Base-by-base conservation (phyloP, 75 land plant species). In the Pseudotsuga menziesii region DNA sequence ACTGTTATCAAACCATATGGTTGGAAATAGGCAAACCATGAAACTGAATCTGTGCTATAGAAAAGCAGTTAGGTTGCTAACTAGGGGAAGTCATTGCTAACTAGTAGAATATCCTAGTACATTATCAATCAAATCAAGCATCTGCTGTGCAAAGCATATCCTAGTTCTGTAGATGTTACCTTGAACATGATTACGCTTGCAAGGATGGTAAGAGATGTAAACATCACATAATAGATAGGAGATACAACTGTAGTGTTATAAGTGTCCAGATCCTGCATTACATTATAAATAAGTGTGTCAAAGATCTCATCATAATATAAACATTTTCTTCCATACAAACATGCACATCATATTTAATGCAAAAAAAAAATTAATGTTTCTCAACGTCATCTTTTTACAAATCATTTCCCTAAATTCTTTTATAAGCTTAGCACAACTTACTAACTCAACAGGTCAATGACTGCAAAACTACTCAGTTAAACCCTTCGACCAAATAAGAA, bases 171-270 rank as follows among this genome's bases (percentile, higher is more conserved):
- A 29, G 32, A 2, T 73, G 17, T 80, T 83, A 92, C 95, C 92
- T 89, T 92, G 77, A 92, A 90, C 95, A 92, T 92, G 55, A 93
- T 93, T n/a, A 88, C 82, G 79, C 95, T 93, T 12, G 95, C 93
- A 78, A 93, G 61, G 19, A 93, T 93, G 36, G 95, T 93, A 70
- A 90, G 81, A 26, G 90, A 59, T 16, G 95, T 93, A 78, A 93
- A 93, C 91, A 91, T 83, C 39, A 88, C 95, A 81, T 90, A 93
- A 57, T 93, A 93, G 56, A 93, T 89, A 4, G 93, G 93, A 59
- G 95, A 93, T 4, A 93, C 89, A 25, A 93, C 86, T 57, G 93
- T 89, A 20, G 95, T 93, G 77, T 93, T 91, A 81, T 87, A 93
- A 17, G 91, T 89, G 70, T 90, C 95, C 57, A 93, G 80, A 4